Percentiles rank a stretch among this genome's conserved stretches.
These are phyloP conservation scores for Rhizopus sp. DNA, from an alignment of 371 early-diverging fungal genomes.

Conservation along the genomic window DNA sequence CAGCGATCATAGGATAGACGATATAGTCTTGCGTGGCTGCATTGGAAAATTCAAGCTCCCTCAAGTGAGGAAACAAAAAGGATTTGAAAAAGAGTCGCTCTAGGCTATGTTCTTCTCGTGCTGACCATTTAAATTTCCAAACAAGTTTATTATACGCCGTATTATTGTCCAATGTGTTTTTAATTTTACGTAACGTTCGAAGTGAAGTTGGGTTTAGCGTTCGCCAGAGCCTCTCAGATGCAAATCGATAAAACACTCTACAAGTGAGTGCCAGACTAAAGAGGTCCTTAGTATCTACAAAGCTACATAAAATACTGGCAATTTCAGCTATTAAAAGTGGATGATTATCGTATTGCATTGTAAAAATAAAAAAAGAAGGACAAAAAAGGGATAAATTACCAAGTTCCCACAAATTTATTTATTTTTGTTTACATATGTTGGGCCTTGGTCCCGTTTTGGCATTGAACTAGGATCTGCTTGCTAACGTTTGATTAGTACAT, in stretches of 20 bases:
- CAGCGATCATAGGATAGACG: conserved; percentile 32
- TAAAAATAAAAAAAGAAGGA: not conserved
- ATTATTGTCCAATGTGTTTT: conserved; percentile 35
- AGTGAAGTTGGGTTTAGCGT: conserved; percentile 40
- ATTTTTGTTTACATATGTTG: not conserved
- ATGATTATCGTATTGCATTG: conserved; percentile 15
- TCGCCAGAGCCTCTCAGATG: conserved; percentile 36
- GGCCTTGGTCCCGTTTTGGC: no score
- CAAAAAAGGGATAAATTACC: not conserved
- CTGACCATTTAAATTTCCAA: conserved; percentile 33
- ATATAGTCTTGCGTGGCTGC: conserved; percentile 44
- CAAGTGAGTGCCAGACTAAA: conserved; percentile 40
- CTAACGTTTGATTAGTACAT: no score
- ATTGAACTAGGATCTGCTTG: no score
- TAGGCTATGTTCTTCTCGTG: conserved; percentile 27
- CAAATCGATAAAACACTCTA: conserved; percentile 28
- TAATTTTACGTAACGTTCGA: conserved; percentile 36
- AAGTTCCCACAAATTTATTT: conserved; percentile 4
- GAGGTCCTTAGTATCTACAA: conserved; percentile 36
- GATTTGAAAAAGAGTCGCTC: conserved; percentile 34
- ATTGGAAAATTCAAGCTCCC: conserved; percentile 42
- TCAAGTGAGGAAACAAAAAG: conserved; percentile 38
- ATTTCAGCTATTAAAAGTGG: conserved; percentile 48
- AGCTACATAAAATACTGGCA: conserved; percentile 34
- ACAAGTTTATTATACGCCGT: conserved; percentile 32